Evolutionary conservation across 2,329 filamentous ascomycete species (phyloP), one percentile per base, ranked within the genome.

Genomic region (Emergomyces pasteurianus): DNA sequence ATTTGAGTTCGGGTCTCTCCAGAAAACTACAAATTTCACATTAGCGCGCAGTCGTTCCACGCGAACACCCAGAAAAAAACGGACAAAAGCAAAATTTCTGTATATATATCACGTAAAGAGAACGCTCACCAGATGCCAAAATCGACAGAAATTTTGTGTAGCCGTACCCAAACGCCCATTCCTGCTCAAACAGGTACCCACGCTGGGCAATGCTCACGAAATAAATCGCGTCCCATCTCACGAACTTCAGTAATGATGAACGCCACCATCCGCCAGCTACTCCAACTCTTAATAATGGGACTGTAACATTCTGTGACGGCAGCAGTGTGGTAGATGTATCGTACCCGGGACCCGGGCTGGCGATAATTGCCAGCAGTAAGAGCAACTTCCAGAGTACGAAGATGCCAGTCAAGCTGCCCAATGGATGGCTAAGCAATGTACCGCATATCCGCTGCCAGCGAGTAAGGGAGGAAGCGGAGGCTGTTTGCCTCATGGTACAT

Each of bases 121-220:
- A 58, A 40, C 43, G 57, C 61, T 38, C 72, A 76, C 73, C 68
- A n/a, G 68, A 67, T 21, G 68, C 64, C 21, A 80, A 58, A 21
- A 70, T 60, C 12, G 72, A 68, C 12, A 83, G 69, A 8, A 81
- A 58, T 61, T 70, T 73, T 12, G 81, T 77, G 62, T 81, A 81
- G 10, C 78, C 77, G 74, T 80, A 82, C 58, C 83, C 82, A 72
- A 85, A 87, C 1, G 84, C 84, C 84, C 84, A 86, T 70, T 86
- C 83, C 70, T 87, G 84, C 70, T 87, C 84, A 69, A 79, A 81
- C 1, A 83, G 64, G 64, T 84, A 80, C 6, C 82, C 83, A 34
- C 79, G 72, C 60, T 79, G 70, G 2, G 82, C 80, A 60, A 78
- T 74, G 59, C 79, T 77, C 6, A 80, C 71, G 67, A 82, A 86